Percentiles rank a stretch among this genome's conserved stretches.
phyloP scores from a whole-genome alignment of 2,329 filamentous ascomycete genomes.

The Dryadomyces quercivorus region DNA sequence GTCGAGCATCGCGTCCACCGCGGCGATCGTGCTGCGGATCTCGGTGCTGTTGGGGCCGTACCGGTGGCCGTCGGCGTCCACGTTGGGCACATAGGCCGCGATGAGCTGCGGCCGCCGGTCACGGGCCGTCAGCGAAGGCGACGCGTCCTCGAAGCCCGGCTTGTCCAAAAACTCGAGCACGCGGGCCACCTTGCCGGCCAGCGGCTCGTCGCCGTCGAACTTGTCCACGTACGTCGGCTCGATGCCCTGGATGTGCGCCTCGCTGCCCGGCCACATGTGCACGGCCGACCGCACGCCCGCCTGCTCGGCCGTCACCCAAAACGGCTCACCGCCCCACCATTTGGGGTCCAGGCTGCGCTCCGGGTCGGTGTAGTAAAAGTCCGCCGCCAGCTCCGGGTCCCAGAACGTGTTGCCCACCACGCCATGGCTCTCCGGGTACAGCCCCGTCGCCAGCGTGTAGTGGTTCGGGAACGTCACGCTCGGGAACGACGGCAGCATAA shows the following conservation, averaged over 20 bases:
- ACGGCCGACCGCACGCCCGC: slow-evolving; percentile 69
- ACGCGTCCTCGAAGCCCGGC: slow-evolving; percentile 48
- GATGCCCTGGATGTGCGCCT: slow-evolving; percentile 66
- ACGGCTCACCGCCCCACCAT: slow-evolving; percentile 91
- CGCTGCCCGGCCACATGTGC: slow-evolving; percentile 98
- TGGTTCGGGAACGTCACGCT: slow-evolving; percentile 96
- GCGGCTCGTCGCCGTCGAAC: slow-evolving; percentile 65
- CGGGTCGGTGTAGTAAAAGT: slow-evolving; percentile 82
- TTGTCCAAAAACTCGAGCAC: slow-evolving; percentile 76
- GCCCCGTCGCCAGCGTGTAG: slow-evolving; percentile 81
- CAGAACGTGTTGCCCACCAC: slow-evolving; percentile 92
- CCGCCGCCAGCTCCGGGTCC: slow-evolving; percentile 63
- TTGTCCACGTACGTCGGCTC: slow-evolving; percentile 74
- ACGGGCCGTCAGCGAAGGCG: background rate
- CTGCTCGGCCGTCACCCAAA: slow-evolving; percentile 87
- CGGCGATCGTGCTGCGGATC: slow-evolving; percentile 62
- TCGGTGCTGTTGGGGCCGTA: slow-evolving; percentile 94
- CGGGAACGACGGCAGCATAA: slow-evolving; percentile 90
- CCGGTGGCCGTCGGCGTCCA: slow-evolving; percentile 75
- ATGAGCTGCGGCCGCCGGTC: slow-evolving; percentile 75
- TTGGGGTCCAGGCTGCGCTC: slow-evolving; percentile 64
- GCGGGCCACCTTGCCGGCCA: slow-evolving; percentile 64
- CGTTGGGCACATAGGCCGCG: slow-evolving; percentile 86
- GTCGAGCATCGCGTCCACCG: slow-evolving; percentile 76
- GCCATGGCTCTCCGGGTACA: slow-evolving; percentile 88